Percentiles rank a stretch among this genome's conserved stretches.
Conservation (phyloP, 495 filamentous ascomycete genomes). For the Aspergillus mulundensis region DNA sequence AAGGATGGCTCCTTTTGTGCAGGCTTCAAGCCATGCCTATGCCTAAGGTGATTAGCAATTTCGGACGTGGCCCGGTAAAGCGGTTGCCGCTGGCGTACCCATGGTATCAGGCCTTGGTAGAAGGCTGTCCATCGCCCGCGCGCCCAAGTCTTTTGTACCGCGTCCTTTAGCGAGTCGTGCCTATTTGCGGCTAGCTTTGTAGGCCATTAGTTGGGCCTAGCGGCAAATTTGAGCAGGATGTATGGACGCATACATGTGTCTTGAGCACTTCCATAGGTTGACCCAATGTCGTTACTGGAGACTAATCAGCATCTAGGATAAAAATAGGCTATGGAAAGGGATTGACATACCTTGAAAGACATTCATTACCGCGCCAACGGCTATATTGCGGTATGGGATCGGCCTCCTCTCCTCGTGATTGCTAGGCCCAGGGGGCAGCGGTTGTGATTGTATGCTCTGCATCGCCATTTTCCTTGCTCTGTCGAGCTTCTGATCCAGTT, state of each 20-base stretch:
- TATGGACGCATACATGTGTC: conserved; percentile 98
- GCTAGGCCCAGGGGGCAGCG: background rate
- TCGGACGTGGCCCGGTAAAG: no score
- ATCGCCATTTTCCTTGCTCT: no score
- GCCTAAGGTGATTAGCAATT: no score
- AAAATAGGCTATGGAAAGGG: no score
- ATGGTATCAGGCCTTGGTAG: conserved; percentile 99
- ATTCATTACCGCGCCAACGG: background rate
- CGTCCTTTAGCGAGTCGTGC: conserved; percentile 87
- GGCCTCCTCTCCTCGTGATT: background rate
- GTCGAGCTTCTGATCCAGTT: no score
- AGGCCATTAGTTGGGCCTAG: conserved; percentile 56
- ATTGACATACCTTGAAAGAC: background rate
- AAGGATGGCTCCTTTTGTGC: conserved; percentile 97
- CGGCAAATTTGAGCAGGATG: conserved; percentile 66
- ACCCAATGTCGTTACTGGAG: background rate
- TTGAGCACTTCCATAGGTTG: conserved; percentile 97
- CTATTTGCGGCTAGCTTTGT: conserved; percentile 90
- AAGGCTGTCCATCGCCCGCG: conserved; percentile 47
- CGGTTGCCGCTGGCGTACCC: conserved; percentile 21
- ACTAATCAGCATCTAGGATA: no score
- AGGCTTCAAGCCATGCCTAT: conserved; percentile 98
- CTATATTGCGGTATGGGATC: background rate
- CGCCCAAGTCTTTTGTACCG: background rate
- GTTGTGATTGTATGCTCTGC: no score